A percentile compares a stretch with the other conserved stretches of the same genome.
Conservation (phyloP, 2,329 filamentous ascomycete species). For the Arthrobotrys megalospora region DNA sequence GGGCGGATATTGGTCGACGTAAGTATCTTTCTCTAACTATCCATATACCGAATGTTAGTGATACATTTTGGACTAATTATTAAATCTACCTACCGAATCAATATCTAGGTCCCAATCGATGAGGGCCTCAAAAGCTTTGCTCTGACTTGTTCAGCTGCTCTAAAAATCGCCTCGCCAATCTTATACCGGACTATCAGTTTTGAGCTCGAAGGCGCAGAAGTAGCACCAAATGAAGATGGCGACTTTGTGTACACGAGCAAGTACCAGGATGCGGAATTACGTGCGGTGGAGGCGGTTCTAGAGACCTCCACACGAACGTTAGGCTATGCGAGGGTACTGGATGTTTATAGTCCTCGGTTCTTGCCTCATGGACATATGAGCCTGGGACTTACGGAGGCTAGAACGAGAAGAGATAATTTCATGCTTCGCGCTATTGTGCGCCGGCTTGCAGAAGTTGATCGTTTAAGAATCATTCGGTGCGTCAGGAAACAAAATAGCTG, state of each 20-base stretch:
- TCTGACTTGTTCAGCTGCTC: conserved; percentile 13
- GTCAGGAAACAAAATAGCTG: background rate
- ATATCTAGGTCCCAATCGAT: conserved; percentile 30
- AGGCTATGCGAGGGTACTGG: conserved; percentile 22
- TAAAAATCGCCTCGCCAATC: conserved; percentile 38
- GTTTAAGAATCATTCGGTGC: conserved; percentile 8
- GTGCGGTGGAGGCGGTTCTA: conserved; percentile 4
- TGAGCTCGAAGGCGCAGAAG: background rate
- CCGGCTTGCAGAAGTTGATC: conserved; percentile 1
- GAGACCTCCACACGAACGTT: conserved; percentile 22
- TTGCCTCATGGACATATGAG: conserved; percentile 21
- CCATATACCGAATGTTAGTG: too few species aligned
- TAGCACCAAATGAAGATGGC: conserved; percentile 12
- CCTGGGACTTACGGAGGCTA: background rate
- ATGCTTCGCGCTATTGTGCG: conserved; percentile 4
- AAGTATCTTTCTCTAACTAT: background rate
- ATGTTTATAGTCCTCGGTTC: conserved; percentile 24
- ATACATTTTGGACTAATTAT: background rate
- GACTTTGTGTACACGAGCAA: conserved; percentile 9
- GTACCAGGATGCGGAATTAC: conserved; percentile 1
- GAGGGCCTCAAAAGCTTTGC: conserved; percentile 45
- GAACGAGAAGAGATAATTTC: conserved; percentile 16
- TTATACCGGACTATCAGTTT: conserved; percentile 37
- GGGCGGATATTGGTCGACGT: background rate
- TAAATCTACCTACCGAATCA: too few species aligned